These are phyloP conservation scores for Moesziomyces aphidis DNA, from an alignment of 1,284 basidiomycete genomes.

Conservation along the genomic window DNA sequence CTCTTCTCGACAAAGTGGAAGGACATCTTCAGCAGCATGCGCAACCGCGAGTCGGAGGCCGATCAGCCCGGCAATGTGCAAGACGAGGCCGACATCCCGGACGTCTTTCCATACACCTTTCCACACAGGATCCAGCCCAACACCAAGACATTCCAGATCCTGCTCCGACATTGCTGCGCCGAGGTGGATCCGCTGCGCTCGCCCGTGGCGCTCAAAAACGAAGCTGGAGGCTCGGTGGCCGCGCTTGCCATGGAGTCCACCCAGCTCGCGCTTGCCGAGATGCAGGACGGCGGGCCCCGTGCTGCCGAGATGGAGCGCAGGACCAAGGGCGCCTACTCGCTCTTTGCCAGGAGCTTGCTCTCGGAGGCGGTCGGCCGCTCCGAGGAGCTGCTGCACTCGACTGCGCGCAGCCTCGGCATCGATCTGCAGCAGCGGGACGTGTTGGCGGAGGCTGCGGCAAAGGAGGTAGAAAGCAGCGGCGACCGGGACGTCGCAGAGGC, in stretches of 20 bases:
- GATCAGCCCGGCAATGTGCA: constrained; percentile 7
- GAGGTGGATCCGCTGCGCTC: constrained; percentile 54
- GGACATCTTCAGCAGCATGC: constrained; percentile 42
- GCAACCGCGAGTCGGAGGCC: constrained; percentile 15
- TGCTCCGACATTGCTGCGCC: constrained; percentile 53
- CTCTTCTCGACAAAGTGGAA: constrained; percentile 45
- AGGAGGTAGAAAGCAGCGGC: neutral
- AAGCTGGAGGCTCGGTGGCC: constrained; percentile 20
- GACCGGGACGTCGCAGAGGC: constrained; percentile 5
- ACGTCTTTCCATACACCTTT: constrained; percentile 27
- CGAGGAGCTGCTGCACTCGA: constrained; percentile 19
- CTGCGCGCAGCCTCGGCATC: constrained; percentile 33
- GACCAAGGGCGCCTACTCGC: constrained; percentile 21
- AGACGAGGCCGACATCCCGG: constrained; percentile 12
- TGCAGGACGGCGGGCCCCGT: constrained; percentile 43
- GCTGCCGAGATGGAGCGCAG: constrained; percentile 36
- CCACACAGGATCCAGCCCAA: constrained; percentile 46
- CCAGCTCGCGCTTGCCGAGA: constrained; percentile 32
- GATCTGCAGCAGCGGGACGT: constrained; percentile 2
- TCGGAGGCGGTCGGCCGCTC: constrained; percentile 41
- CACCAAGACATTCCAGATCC: constrained; percentile 54
- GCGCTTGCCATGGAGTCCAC: constrained; percentile 39
- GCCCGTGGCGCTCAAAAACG: constrained; percentile 45
- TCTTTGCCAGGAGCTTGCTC: constrained; percentile 43
- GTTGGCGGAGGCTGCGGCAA: neutral